Base-by-base conservation (phyloP, 331 rosid species). In the Pyracantha coccinea region DNA sequence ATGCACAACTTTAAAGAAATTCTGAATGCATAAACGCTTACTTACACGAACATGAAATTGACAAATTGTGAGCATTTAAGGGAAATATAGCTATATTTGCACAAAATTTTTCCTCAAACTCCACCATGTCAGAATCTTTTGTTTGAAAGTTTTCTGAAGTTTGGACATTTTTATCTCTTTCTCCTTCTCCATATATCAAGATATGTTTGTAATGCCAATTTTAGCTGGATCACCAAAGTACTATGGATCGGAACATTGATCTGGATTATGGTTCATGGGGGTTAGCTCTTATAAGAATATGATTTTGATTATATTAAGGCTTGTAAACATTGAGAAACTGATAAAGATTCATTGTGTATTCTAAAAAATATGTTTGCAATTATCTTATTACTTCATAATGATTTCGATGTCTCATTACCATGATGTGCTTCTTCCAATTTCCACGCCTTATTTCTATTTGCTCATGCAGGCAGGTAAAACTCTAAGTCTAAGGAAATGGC, bases 401-500 rank as follows among this genome's bases (percentile, higher is more conserved):
- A 23, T 17, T 66, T 64, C 24, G 4, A 27, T 66, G 31, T 66
- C 24, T 2, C 59, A 28, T 29, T 32, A 4, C 23, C 58, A 6
- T 16, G 10, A 25, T 19, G 28, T 66, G 70, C 73, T 66, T 55
- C 61, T 50, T 59, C 41, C 31, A 32, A 45, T 83, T 50, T 71
- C 38, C 66, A 52, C 45, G 73, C 88, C 24, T 71, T 63, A 3
- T 69, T 68, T 62, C 44, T n/a, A 69, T 65, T 50, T 74, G 71
- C 68, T 76, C 41, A 15, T 77, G 80, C 96, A 95, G 99, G 87
- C 96, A 72, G 99, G 99, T 79, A 95, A 82, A 80, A 95, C 99
- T 47, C 82, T 95, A 68, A 90, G 98, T 80, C 82, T 79, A 75
- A 90, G 97, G 81, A 95, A 92, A 88, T 95, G 99, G 99, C 90